These are phyloP conservation scores for Fraxinus excelsior DNA, from an alignment of 257 asterid species.

Conservation along the genomic window DNA sequence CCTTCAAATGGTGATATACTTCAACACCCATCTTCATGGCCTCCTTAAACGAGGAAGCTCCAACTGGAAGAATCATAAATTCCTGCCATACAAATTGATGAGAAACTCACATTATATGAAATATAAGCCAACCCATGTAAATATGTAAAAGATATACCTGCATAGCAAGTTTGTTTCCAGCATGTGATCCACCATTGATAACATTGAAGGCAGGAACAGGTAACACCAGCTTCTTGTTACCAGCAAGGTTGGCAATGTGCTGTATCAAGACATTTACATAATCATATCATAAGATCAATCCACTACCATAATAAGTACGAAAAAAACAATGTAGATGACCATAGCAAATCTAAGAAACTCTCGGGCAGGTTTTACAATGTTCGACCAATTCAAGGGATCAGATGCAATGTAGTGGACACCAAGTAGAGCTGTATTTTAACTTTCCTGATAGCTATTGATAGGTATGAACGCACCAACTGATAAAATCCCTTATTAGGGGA, in stretches of 20 bases:
- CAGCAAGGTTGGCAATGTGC: slow-evolving; percentile 98
- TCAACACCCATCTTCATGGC: slow-evolving; percentile 99
- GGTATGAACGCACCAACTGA: neutral
- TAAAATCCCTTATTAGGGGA: neutral
- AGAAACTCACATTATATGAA: slow-evolving; percentile 1
- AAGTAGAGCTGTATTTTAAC: neutral
- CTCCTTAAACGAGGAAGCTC: slow-evolving; percentile 92
- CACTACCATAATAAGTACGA: neutral
- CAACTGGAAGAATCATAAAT: slow-evolving; percentile 96
- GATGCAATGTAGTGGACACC: neutral
- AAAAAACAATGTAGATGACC: neutral
- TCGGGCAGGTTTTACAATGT: neutral
- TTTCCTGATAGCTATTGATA: neutral
- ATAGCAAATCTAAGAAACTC: neutral
- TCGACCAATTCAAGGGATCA: neutral
- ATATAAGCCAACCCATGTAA: neutral
- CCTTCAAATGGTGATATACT: slow-evolving; percentile 96
- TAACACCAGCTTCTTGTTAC: slow-evolving; percentile 88
- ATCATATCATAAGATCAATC: neutral
- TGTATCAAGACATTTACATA: slow-evolving; percentile 32
- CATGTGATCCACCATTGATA: slow-evolving; percentile 98
- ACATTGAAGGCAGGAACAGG: slow-evolving; percentile 99
- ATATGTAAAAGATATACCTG: slow-evolving; percentile 56
- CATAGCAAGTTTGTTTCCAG: slow-evolving; percentile 99
- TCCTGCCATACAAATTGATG: slow-evolving; percentile 49